Percentiles rank a stretch among this genome's conserved stretches.
Conservation (phyloP, 495 filamentous ascomycete genomes). For the Xylaria acuta region DNA sequence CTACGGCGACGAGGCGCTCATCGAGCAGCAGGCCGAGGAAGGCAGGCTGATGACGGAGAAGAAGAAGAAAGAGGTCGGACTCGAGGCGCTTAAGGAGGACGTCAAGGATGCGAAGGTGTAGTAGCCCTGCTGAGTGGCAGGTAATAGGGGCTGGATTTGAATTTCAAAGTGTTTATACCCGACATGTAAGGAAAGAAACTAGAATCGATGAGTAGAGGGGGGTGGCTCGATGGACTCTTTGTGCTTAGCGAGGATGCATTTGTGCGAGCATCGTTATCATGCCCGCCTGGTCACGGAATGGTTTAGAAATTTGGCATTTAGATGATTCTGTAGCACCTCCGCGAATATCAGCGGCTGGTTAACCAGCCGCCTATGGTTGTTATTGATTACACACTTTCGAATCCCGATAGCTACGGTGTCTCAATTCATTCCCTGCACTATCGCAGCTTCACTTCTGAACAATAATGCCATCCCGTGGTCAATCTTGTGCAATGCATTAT, state of each 20-base stretch:
- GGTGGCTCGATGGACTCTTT: background rate
- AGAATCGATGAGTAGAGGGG: background rate
- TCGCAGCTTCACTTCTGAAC: background rate
- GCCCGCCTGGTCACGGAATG: background rate
- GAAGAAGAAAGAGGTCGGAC: conserved; percentile 52
- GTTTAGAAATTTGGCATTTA: background rate
- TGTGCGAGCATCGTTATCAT: background rate
- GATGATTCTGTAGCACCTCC: background rate
- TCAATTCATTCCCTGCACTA: background rate
- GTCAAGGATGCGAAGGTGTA: conserved; percentile 65
- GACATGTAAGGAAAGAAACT: background rate
- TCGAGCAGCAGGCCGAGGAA: conserved; percentile 60
- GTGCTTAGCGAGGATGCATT: background rate
- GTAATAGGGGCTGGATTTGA: background rate
- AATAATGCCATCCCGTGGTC: background rate
- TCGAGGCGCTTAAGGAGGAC: conserved; percentile 64
- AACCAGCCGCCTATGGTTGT: background rate
- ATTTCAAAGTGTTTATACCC: background rate
- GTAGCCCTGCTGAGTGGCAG: background rate
- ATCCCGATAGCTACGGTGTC: background rate
- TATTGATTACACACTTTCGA: background rate
- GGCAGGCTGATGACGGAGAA: conserved; percentile 67
- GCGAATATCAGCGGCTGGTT: background rate
- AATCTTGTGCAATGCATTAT: background rate
- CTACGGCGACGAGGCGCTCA: conserved; percentile 81